These are phyloP conservation scores for Euphorbia corollata DNA, from an alignment of 441 rosid species.

Conservation along the genomic window DNA sequence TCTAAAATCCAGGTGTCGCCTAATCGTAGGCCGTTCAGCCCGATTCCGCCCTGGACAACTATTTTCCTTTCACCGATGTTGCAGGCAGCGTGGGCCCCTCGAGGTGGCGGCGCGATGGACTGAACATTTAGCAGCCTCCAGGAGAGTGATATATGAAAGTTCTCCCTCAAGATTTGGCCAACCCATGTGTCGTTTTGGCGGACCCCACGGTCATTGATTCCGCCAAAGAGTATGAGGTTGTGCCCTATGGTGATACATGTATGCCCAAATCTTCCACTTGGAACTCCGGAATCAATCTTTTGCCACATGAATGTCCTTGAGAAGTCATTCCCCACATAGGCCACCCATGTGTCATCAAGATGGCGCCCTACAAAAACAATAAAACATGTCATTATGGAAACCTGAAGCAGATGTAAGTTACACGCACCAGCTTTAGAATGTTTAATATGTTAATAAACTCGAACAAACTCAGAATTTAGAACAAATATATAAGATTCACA, in stretches of 20 bases:
- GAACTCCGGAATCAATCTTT: constrained; percentile 59
- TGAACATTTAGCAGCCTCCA: constrained; percentile 66
- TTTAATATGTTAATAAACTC: neutral
- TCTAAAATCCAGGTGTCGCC: constrained; percentile 80
- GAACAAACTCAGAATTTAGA: neutral
- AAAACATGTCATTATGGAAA: neutral
- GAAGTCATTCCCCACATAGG: constrained; percentile 46
- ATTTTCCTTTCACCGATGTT: constrained; percentile 50
- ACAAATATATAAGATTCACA: neutral
- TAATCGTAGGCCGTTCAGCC: constrained; percentile 54
- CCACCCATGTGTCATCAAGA: constrained; percentile 92
- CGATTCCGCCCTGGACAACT: constrained; percentile 85
- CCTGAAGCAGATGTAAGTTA: neutral
- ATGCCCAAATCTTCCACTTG: constrained; percentile 91
- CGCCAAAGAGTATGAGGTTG: constrained; percentile 70
- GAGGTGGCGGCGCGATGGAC: constrained; percentile 50
- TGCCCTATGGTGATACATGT: constrained; percentile 53
- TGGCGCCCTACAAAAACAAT: constrained; percentile 54
- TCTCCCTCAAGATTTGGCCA: constrained; percentile 43
- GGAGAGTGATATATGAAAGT: constrained; percentile 32
- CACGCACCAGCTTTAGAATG: neutral
- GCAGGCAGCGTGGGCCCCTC: constrained; percentile 91
- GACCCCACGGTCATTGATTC: constrained; percentile 76
- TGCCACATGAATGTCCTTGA: constrained; percentile 48
- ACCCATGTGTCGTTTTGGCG: constrained; percentile 85